phyloP scores from a whole-genome alignment of 2,329 filamentous ascomycete species.

The Juglanconis juglandina region DNA sequence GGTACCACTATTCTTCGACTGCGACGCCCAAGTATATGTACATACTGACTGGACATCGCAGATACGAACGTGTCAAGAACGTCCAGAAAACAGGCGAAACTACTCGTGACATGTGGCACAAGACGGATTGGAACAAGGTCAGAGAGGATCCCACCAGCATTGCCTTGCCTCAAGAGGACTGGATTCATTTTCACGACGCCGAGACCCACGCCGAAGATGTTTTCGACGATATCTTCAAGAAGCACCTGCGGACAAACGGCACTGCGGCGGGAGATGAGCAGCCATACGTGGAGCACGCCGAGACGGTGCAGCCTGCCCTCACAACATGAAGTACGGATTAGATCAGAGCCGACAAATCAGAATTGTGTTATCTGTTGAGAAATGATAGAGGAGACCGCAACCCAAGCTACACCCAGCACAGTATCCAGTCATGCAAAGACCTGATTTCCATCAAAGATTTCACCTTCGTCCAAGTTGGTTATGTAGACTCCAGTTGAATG shows the following conservation, averaged over 20 bases:
- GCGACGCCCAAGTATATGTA: neutral
- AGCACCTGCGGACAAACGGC: conserved; percentile 18
- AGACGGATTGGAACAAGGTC: conserved; percentile 49
- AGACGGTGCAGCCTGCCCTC: neutral
- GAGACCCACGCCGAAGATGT: conserved; percentile 41
- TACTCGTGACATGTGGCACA: conserved; percentile 53
- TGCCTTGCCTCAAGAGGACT: conserved; percentile 47
- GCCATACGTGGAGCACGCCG: neutral
- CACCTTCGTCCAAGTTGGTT: too few species aligned
- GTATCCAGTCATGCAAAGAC: too few species aligned
- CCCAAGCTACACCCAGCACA: too few species aligned
- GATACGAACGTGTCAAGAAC: conserved; percentile 43
- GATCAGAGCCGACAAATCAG: neutral
- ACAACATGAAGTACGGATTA: neutral
- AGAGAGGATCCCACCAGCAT: conserved; percentile 45
- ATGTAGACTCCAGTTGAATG: conserved; percentile 13
- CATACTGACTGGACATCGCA: neutral
- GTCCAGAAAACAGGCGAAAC: conserved; percentile 50
- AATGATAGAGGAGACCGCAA: neutral
- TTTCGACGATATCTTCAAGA: conserved; percentile 32
- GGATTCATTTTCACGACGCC: conserved; percentile 50
- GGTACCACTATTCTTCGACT: conserved; percentile 20
- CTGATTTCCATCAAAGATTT: too few species aligned
- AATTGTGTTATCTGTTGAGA: neutral
- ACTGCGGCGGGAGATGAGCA: neutral